Conservation (phyloP, 169 alveolate genomes). For the Plasmodium adleri region DNA sequence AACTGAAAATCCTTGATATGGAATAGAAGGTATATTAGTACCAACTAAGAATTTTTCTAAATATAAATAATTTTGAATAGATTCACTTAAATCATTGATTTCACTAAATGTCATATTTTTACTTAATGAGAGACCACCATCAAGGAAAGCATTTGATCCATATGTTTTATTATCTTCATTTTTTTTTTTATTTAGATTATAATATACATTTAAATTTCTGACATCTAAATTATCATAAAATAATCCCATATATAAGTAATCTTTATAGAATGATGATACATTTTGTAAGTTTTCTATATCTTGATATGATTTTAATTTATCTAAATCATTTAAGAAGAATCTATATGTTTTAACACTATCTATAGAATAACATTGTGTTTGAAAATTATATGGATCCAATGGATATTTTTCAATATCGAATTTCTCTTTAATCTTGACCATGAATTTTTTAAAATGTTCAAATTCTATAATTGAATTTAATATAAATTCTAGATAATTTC, state of each 20-base stretch:
- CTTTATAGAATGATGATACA: conserved; percentile 26
- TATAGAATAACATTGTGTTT: conserved; percentile 30
- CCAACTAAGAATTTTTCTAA: conserved; percentile 38
- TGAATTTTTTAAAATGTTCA: conserved; percentile 56
- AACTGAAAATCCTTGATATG: conserved; percentile 22
- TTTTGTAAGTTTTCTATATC: conserved; percentile 10
- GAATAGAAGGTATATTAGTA: conserved; percentile 48
- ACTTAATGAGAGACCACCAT: conserved; percentile 11
- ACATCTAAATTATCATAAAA: conserved; percentile 52
- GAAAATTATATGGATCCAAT: conserved; percentile 33
- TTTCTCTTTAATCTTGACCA: conserved; percentile 3
- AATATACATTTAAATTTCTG: conserved; percentile 14
- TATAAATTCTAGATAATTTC: conserved; percentile 61
- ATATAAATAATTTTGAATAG: conserved; percentile 50
- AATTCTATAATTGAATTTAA: conserved; percentile 56
- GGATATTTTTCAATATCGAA: conserved; percentile 13
- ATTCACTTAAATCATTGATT: conserved; percentile 1
- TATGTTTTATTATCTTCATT: neutral
- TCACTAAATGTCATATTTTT: conserved; percentile 3
- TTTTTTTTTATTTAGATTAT: conserved; percentile 6
- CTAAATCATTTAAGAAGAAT: neutral
- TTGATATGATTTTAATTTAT: neutral
- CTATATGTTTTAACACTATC: conserved; percentile 41
- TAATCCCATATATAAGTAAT: conserved; percentile 27
- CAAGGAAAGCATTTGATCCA: neutral